Evolutionary conservation across 495 filamentous ascomycete species (phyloP).

Genomic region (Penicillium angulare): DNA sequence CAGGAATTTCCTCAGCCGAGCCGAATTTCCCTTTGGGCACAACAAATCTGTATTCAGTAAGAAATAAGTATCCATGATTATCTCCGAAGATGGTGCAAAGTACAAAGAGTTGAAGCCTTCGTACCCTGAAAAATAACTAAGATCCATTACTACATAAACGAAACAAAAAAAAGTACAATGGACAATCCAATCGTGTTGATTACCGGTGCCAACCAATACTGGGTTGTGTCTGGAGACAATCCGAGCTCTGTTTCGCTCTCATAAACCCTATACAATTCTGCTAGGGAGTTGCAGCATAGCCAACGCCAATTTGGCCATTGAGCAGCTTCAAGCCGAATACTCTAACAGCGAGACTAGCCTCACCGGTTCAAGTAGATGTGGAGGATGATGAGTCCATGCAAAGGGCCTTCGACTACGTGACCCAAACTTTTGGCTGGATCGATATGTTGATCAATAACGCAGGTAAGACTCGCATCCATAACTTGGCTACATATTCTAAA

Average conservation of each 20-base stretch:
- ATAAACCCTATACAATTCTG: conserved; percentile 45
- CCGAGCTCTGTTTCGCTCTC: conserved; percentile 40
- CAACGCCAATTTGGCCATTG: conserved; percentile 46
- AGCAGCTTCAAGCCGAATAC: conserved; percentile 28
- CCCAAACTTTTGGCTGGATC: conserved; percentile 36
- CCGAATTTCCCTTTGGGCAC: neutral
- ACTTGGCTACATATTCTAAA: neutral
- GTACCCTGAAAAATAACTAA: too few species aligned
- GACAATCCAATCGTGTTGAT: conserved; percentile 14
- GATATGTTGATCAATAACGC: conserved; percentile 57
- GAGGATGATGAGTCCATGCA: conserved; percentile 52
- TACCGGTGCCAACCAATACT: conserved; percentile 46
- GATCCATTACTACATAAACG: neutral
- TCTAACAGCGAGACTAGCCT: conserved; percentile 33
- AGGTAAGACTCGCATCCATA: conserved; percentile 13
- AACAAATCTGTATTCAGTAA: neutral
- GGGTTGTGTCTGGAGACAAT: conserved; percentile 51
- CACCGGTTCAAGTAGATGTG: conserved; percentile 47
- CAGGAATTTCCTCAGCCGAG: neutral
- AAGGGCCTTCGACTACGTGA: conserved; percentile 32
- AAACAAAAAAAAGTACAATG: neutral
- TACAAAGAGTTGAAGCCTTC: too few species aligned
- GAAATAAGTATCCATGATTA: too few species aligned
- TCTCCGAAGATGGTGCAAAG: too few species aligned
- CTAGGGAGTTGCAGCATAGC: conserved; percentile 42